Evolutionary conservation across 2,329 filamentous ascomycete species (phyloP), one percentile per base, ranked within the genome.

Genomic region (Boeremia lycopersici): DNA sequence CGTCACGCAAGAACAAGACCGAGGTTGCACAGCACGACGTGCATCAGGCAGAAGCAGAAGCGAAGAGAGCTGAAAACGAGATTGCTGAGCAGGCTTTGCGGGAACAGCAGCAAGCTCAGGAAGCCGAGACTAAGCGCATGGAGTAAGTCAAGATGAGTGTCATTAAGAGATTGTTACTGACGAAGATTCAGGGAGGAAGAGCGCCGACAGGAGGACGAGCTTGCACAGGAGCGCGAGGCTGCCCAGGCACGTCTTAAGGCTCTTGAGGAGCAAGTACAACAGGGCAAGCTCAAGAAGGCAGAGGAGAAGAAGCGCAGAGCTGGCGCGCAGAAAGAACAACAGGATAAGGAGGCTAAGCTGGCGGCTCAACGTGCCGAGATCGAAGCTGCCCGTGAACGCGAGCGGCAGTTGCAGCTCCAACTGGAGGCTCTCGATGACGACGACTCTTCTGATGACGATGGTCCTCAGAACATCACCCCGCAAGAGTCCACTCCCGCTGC

Each of bases 261-360:
- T 13, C 84, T 99, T 8, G 93, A 99, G 76, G 92, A 98, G 73
- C 92, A 97, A 75, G 92, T 98, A 47, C 88, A 88, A 60, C 90
- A 93, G 71, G 91, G 93, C 68, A 99, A 98, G 79, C 79, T 98
- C 47, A 93, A 91, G 81, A 98, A 96, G 77, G 90, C 96, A 64
- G 95, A 99, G 74, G 95, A 97, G 78, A 97, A 96, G 81, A 90
- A 88, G 60, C 89, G 85, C 66, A 95, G 92, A 80, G 93, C 96
- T 78, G 93, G 91, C 19, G 92, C 92, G 9, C 82, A 90, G 69
- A 89, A 89, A 44, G 91, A 95, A 64, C 86, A 92, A 7, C 93
- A 91, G 75, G 91, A 96, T 67, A 93, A 96, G 72, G 93, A 98
- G 74, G 82, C 87, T 48, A 89, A 89, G 72, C 81, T 97, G 61